These are phyloP conservation scores for Penicillium sumatraense DNA, from an alignment of 2,329 filamentous ascomycete genomes.

Conservation along the genomic window DNA sequence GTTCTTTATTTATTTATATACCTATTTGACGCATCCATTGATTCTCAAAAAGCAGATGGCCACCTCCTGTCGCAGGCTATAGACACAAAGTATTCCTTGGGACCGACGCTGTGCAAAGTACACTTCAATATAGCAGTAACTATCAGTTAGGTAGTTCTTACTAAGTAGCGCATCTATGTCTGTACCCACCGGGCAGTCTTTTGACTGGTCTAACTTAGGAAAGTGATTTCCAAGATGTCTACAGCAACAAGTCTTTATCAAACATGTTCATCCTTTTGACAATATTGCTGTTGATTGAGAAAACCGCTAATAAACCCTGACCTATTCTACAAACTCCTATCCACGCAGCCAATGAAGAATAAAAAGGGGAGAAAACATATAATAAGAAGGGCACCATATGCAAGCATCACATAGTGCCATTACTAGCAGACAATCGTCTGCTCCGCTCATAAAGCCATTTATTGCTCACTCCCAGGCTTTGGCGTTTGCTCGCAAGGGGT, in stretches of 20 bases:
- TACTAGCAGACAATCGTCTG: conserved; percentile 43
- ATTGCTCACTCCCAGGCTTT: conserved; percentile 80
- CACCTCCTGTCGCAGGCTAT: too few relatives aligned
- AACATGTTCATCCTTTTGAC: background rate
- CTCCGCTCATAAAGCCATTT: conserved; percentile 95
- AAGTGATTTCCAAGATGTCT: too few relatives aligned
- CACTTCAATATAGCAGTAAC: too few relatives aligned
- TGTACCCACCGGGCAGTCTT: too few relatives aligned
- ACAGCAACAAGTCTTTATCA: background rate
- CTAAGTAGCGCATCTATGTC: too few relatives aligned
- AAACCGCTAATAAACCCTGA: conserved; percentile 24
- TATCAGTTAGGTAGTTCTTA: too few relatives aligned
- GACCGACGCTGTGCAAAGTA: too few relatives aligned
- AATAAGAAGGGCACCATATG: conserved; percentile 11
- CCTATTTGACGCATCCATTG: too few relatives aligned
- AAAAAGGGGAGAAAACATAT: conserved; percentile 5
- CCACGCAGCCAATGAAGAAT: conserved; percentile 13
- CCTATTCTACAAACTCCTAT: conserved; percentile 22
- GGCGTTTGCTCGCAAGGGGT: conserved; percentile 67
- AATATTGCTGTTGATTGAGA: conserved; percentile 17
- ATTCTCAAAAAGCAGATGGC: too few relatives aligned
- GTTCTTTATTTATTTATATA: too few relatives aligned
- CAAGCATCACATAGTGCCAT: conserved; percentile 36
- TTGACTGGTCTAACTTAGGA: too few relatives aligned
- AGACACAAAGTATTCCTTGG: too few relatives aligned